phyloP scores from a whole-genome alignment of 192 early-diverging fungal genomes.

The Rhizophagus sp. region DNA sequence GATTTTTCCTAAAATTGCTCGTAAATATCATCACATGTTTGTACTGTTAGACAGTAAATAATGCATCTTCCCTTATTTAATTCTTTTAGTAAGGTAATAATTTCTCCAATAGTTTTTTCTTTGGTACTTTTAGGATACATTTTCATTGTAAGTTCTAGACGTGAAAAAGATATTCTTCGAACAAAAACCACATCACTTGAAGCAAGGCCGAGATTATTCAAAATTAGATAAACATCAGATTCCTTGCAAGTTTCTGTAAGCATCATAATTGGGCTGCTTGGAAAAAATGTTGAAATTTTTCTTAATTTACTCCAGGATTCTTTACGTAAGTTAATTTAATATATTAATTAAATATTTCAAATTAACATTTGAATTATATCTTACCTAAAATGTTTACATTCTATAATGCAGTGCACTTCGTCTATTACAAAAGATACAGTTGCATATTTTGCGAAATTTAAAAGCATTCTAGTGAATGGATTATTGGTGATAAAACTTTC shows the following conservation, averaged over 20 bases:
- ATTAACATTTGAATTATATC: not conserved
- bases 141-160: not conserved
- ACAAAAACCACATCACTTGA: not conserved
- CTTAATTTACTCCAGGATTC: not conserved
- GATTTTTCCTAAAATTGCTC: not conserved
- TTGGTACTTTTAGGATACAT: not conserved
- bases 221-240: not conserved
- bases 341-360: not conserved
- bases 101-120: not conserved
- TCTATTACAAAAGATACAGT: too few species aligned
- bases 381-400: not conserved
- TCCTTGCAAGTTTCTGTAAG: conserved; percentile 5
- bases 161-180: not conserved
- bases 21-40: too few species aligned
- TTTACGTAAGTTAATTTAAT: not conserved
- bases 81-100: not conserved
- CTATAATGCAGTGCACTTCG: not conserved
- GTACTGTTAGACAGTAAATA: not conserved
- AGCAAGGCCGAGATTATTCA: not conserved
- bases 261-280: too few species aligned
- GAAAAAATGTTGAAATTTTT: not conserved
- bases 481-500: too few species aligned
- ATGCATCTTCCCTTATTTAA: not conserved
- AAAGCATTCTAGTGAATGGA: too few species aligned
- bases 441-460: too few species aligned